Evolutionary conservation across 2,329 filamentous ascomycete species (phyloP).

Genomic region (Hypomyces perniciosus): DNA sequence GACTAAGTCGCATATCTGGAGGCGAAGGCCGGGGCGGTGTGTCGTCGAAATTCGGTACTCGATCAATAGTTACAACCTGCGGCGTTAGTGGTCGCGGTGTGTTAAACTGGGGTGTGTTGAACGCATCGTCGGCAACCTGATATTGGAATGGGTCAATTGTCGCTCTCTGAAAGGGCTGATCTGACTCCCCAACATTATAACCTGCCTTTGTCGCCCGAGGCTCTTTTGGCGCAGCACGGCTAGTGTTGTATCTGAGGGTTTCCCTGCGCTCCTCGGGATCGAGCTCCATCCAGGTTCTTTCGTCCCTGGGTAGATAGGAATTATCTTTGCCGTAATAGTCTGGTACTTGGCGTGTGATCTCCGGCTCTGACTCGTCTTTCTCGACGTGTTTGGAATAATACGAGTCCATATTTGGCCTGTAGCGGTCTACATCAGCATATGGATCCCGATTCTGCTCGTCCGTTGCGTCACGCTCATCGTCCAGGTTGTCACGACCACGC

Average conservation of each 20-base stretch:
- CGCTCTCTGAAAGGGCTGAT: slow-evolving; percentile 21
- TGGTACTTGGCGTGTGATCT: slow-evolving; percentile 1
- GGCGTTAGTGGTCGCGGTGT: slow-evolving; percentile 39
- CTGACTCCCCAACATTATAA: slow-evolving; percentile 18
- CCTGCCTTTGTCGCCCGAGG: slow-evolving; percentile 23
- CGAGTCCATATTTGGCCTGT: slow-evolving; percentile 2
- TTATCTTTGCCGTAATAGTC: neutral
- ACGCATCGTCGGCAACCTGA: slow-evolving; percentile 49
- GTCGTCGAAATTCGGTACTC: slow-evolving; percentile 45
- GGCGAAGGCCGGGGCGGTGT: slow-evolving; percentile 1
- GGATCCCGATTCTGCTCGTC: slow-evolving; percentile 8
- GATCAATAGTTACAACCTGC: slow-evolving; percentile 46
- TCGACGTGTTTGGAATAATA: slow-evolving; percentile 4
- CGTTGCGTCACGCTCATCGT: neutral
- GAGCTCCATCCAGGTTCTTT: slow-evolving; percentile 24
- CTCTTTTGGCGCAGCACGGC: slow-evolving; percentile 20
- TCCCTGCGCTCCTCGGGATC: slow-evolving; percentile 24
- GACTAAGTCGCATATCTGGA: slow-evolving; percentile 36
- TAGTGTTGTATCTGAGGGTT: slow-evolving; percentile 17
- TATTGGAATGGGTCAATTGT: slow-evolving; percentile 53
- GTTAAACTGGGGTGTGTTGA: slow-evolving; percentile 37
- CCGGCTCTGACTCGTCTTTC: neutral
- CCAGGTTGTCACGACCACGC: slow-evolving; percentile 8
- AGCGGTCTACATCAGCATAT: slow-evolving; percentile 8
- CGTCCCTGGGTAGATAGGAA: slow-evolving; percentile 15